Conservation (phyloP, 2,329 filamentous ascomycete genomes). For the Sporothrix curviconia region DNA sequence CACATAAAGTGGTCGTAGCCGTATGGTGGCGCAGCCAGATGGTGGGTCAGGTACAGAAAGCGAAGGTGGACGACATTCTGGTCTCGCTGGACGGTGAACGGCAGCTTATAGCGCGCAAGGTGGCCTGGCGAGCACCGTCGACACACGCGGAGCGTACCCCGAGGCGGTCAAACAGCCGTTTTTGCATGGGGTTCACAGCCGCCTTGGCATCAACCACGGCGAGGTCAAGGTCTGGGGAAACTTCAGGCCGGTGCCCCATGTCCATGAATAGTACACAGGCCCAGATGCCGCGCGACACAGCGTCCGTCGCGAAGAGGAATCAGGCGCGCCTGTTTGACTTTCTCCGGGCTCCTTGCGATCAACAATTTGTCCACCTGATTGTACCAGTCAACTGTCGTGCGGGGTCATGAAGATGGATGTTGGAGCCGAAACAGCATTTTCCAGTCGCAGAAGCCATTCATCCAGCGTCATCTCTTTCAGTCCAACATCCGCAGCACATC, state of each 20-base stretch:
- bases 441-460: too few species aligned
- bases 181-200: not conserved
- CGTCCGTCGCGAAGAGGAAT: not conserved
- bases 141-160: not conserved
- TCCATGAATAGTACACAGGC: conserved; percentile 1
- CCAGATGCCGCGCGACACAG: not conserved
- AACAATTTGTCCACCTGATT: not conserved
- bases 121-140: not conserved
- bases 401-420: too few species aligned
- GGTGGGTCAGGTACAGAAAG: not conserved
- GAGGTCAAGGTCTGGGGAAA: not conserved
- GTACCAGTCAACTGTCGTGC: too few species aligned
- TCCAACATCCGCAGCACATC: too few species aligned
- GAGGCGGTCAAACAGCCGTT: not conserved
- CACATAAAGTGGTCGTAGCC: not conserved
- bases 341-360: not conserved
- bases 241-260: too few species aligned
- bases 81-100: not conserved
- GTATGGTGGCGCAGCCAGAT: not conserved
- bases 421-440: too few species aligned
- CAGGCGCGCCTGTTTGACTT: not conserved
- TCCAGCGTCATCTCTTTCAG: too few species aligned
- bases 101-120: not conserved
- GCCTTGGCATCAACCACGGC: not conserved
- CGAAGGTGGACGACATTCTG: not conserved